Evolutionary conservation across 495 filamentous ascomycete genomes (phyloP).

Genomic region (Symbiotaphrina buchneri): DNA sequence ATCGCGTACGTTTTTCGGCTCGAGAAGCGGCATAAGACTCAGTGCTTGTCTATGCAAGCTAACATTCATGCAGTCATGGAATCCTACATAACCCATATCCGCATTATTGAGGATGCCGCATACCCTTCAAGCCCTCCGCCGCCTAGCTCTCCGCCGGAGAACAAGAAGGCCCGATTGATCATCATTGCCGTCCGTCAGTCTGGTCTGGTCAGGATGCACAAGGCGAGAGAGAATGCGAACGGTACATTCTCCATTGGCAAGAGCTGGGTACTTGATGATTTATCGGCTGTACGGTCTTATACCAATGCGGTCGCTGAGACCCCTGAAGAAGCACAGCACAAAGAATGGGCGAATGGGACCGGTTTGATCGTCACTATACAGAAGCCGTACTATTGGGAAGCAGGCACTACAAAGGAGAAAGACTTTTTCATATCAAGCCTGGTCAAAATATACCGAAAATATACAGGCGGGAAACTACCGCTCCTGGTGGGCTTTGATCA

Average conservation of each 20-base stretch:
- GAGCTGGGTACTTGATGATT: slow-evolving; percentile 86
- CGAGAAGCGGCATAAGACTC: slow-evolving; percentile 2
- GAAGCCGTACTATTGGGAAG: slow-evolving; percentile 96
- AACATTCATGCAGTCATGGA: slow-evolving; percentile 39
- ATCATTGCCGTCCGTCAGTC: slow-evolving; percentile 83
- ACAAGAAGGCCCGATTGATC: slow-evolving; percentile 78
- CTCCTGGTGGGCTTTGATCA: slow-evolving; percentile 62
- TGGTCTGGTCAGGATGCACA: slow-evolving; percentile 84
- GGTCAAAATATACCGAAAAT: slow-evolving; percentile 89
- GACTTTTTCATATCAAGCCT: slow-evolving; percentile 92
- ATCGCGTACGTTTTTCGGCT: slow-evolving; percentile 31
- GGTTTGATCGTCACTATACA: slow-evolving; percentile 79
- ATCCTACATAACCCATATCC: slow-evolving; percentile 94
- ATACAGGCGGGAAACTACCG: slow-evolving; percentile 70
- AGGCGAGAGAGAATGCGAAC: slow-evolving; percentile 85
- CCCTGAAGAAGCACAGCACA: slow-evolving; percentile 37
- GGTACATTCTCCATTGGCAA: slow-evolving; percentile 93
- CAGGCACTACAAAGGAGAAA: slow-evolving; percentile 78
- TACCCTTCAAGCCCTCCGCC: slow-evolving; percentile 77
- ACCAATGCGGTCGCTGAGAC: slow-evolving; percentile 24
- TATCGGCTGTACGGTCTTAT: slow-evolving; percentile 60
- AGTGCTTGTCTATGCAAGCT: not conserved
- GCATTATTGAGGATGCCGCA: slow-evolving; percentile 61
- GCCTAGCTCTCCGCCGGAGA: slow-evolving; percentile 37
- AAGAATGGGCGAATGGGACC: slow-evolving; percentile 52